Percentiles rank a stretch among this genome's conserved stretches.
Evolutionary conservation across 768 basidiomycete species (phyloP).

Genomic region (Mycena polygramma): DNA sequence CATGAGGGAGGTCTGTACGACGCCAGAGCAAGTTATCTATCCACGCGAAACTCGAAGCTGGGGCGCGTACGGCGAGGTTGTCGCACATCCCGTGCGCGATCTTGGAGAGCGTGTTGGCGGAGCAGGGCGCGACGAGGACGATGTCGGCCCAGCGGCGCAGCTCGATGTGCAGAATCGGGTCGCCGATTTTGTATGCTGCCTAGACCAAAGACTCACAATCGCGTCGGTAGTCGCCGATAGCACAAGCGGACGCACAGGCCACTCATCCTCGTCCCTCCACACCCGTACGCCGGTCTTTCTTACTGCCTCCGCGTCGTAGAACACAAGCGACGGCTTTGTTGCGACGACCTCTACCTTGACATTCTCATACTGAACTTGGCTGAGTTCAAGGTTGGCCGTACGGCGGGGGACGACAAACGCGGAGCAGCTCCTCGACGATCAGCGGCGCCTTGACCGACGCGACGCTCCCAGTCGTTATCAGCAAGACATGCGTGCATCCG

Average conservation of each 20-base stretch:
- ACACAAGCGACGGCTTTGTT: conserved; percentile 82
- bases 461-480: conserved; percentile 95
- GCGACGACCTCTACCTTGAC: conserved; percentile 89
- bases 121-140: conserved; percentile 95
- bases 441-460: conserved; percentile 94
- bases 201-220: conserved; percentile 44
- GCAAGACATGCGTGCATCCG: conserved; percentile 74
- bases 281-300: conserved; percentile 68
- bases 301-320: conserved; percentile 74
- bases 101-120: conserved; percentile 96
- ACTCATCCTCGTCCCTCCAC: conserved; percentile 95
- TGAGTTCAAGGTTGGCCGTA: too few species aligned
- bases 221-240: neutral
- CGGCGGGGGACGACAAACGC: conserved; percentile 50
- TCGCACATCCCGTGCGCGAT: conserved; percentile 92
- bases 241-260: conserved; percentile 72
- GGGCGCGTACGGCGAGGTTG: conserved; percentile 80
- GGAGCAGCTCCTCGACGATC: conserved; percentile 82
- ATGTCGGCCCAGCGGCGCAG: conserved; percentile 95
- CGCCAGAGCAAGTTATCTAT: neutral
- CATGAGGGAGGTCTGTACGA: conserved; percentile 77
- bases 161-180: conserved; percentile 97
- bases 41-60: neutral
- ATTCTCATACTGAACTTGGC: conserved; percentile 67
- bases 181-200: conserved; percentile 82